Evolutionary conservation across 257 asterid species (phyloP).

Genomic region (Salvia miltiorrhiza): DNA sequence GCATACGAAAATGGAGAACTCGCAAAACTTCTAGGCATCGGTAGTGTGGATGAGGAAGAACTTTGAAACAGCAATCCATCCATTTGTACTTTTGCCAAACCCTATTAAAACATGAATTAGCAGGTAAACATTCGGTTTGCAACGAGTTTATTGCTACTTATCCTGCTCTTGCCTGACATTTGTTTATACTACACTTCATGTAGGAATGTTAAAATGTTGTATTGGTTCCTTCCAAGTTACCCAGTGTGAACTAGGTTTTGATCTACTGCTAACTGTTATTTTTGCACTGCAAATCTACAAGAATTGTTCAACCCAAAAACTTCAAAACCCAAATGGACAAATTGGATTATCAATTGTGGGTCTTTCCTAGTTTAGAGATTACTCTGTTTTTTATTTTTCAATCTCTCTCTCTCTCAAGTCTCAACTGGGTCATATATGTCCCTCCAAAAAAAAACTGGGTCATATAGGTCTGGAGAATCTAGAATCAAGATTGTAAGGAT

Average conservation of each 20-base stretch:
- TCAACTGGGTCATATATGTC: background rate
- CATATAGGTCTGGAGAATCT: background rate
- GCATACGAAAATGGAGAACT: constrained; percentile 78
- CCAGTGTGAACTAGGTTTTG: background rate
- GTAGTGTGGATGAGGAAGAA: constrained; percentile 42
- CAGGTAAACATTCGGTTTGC: background rate
- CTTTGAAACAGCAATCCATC: constrained; percentile 41
- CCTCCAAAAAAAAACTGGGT: background rate
- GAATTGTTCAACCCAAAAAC: background rate
- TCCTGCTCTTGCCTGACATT: background rate
- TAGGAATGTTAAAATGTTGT: background rate
- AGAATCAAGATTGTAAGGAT: background rate
- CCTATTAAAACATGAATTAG: background rate
- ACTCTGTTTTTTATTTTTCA: too few species aligned
- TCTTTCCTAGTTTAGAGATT: too few species aligned
- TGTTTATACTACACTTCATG: background rate
- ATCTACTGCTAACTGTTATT: background rate
- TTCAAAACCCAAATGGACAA: background rate
- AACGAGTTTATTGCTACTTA: background rate
- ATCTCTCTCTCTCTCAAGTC: too few species aligned
- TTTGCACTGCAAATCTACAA: background rate
- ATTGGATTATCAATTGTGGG: too few species aligned
- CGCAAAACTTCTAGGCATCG: constrained; percentile 55
- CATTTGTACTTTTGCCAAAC: background rate
- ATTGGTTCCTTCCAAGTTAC: background rate